Evolutionary conservation across 2,329 filamentous ascomycete genomes (phyloP).

Genomic region (Fusarium clavum): DNA sequence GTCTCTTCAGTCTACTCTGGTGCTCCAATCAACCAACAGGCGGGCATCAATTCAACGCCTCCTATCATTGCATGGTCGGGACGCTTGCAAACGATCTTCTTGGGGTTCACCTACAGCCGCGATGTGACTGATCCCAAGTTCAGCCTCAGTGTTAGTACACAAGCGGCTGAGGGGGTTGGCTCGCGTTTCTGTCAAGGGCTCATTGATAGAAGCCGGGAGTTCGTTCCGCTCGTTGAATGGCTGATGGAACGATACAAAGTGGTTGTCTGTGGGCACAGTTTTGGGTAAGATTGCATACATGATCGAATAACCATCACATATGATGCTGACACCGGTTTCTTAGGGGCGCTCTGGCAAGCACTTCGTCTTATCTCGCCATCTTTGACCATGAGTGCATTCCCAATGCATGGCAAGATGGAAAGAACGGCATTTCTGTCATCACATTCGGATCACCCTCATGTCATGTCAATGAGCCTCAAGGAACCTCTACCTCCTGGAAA

Average conservation of each 20-base stretch:
- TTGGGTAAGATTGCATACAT: neutral
- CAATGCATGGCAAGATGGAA: neutral
- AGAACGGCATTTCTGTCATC: neutral
- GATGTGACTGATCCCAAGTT: neutral
- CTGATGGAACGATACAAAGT: neutral
- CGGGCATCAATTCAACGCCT: neutral
- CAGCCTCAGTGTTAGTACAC: neutral
- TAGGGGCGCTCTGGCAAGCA: neutral
- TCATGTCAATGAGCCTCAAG: neutral
- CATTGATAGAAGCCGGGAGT: neutral
- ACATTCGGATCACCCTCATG: slow-evolving; percentile 6
- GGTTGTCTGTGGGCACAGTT: slow-evolving; percentile 1
- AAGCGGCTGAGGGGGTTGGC: neutral
- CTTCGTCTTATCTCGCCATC: neutral
- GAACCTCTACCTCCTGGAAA: neutral
- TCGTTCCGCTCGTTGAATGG: neutral
- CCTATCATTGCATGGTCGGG: neutral
- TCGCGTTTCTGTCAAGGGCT: neutral
- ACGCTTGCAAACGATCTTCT: neutral
- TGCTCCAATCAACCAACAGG: neutral
- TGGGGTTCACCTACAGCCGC: neutral
- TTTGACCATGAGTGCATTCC: neutral
- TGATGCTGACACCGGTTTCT: accelerated
- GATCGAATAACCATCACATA: accelerated
- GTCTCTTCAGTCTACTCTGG: slow-evolving; percentile 1